A percentile compares a stretch with the other conserved stretches of the same genome.
These are phyloP conservation scores for Podochytrium sp. DNA, from an alignment of 192 early-diverging fungal species.

Conservation along the genomic window DNA sequence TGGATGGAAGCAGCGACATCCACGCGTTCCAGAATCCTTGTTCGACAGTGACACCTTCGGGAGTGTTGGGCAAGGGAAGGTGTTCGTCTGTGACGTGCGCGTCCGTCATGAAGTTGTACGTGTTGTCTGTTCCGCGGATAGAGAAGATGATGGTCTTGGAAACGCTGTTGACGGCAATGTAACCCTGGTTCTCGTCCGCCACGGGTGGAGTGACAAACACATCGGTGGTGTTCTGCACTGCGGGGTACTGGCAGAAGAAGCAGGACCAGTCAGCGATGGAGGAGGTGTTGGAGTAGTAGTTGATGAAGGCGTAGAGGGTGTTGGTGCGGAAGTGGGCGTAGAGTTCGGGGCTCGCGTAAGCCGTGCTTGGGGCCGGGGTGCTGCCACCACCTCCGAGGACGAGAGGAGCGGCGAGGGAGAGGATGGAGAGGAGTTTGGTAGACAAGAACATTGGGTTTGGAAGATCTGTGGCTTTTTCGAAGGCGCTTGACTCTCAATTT, in stretches of 20 bases:
- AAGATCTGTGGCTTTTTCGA: too few relatives aligned
- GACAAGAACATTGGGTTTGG: background rate
- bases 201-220: background rate
- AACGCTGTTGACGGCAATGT: slow-evolving; percentile 30
- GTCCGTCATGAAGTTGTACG: slow-evolving; percentile 27
- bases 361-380: background rate
- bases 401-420: background rate
- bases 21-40: slow-evolving; percentile 31
- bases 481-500: too few relatives aligned
- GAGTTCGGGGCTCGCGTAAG: background rate
- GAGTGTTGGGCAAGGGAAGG: background rate
- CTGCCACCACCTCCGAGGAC: background rate
- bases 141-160: slow-evolving; percentile 36
- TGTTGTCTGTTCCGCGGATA: slow-evolving; percentile 35
- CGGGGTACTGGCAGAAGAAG: background rate
- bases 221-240: background rate
- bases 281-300: background rate
- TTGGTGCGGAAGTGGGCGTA: background rate
- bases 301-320: background rate
- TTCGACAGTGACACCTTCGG: slow-evolving; percentile 27
- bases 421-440: background rate
- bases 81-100: background rate
- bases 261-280: background rate
- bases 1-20: background rate
- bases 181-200: slow-evolving; percentile 7